Evolutionary conservation across 805 yeast genomes (phyloP), one percentile per base, ranked within the genome.

Genomic region (Starmerella bacillaris): DNA sequence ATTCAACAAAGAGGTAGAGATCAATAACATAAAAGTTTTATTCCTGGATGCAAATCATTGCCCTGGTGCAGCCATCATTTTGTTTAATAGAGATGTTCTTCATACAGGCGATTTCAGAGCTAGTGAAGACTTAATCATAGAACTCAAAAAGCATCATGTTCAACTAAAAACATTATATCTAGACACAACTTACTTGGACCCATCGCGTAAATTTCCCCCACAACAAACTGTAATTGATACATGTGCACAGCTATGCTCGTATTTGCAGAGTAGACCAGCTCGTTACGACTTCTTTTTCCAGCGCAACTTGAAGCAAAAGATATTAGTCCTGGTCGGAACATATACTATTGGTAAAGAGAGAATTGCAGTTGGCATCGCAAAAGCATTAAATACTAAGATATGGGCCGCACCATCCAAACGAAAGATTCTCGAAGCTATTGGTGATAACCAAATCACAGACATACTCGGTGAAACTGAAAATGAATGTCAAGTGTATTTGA

Each of bases 61-160:
- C 55, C 98, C 98, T 1, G 98, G 98, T 2, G 80, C 95, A 3
- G 80, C 71, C 0, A 67, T 89, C 0, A 78, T 84, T 40, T 55
- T 83, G 9, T 77, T 80, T 47, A 75, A 74, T 46, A 58, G 58
- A 35, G 42, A 42, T 40, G 43, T 44, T 12, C 56, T 89, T 21
- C 98, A 89, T 53, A 83, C 95, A 35, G 98, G 98, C 2, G 98
- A 89, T 56, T 89, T 86, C 49, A 60, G 98, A 38, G 82, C 83
- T 8, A 66, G 67, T 42, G 55, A 56, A 24, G 46, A 49, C 3
- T 72, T 78, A 55, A 53, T 76, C 12, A 41, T 47, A 3, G 17
- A 31, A 2, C 33, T 48, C 8, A 18, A 16, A n/a, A 27, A 28
- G 26, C 33, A 31, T n/a, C 33, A 42, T 3, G 18, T 34, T 2